phyloP scores from a whole-genome alignment of 352 stramenopile species.

The Globisporangium polare region DNA sequence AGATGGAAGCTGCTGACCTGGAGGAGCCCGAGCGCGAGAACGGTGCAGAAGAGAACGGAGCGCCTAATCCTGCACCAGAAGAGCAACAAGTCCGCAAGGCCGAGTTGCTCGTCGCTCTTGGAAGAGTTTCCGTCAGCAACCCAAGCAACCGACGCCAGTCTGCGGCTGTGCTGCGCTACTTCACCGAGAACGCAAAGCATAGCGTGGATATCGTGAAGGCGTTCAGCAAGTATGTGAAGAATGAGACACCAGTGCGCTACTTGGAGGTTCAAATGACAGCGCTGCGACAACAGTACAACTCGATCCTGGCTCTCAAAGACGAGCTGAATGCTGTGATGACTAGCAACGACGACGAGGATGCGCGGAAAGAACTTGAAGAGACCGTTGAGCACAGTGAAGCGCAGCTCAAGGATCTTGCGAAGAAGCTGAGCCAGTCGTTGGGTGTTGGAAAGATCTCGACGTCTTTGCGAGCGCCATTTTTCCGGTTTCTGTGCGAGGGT shows the following conservation, averaged over 20 bases:
- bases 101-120: conserved; percentile 67
- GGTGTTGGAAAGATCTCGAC: conserved; percentile 69
- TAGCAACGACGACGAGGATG: conserved; percentile 31
- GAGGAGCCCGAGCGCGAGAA: conserved; percentile 41
- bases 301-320: conserved; percentile 61
- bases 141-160: conserved; percentile 80
- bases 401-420: conserved; percentile 70
- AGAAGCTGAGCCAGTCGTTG: conserved; percentile 77
- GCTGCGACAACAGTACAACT: conserved; percentile 64
- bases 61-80: conserved; percentile 1
- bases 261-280: conserved; percentile 88
- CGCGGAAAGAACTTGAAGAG: conserved; percentile 49
- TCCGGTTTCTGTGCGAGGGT: conserved; percentile 81
- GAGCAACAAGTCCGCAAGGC: conserved; percentile 42
- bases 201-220: conserved; percentile 71
- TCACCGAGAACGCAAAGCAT: conserved; percentile 47
- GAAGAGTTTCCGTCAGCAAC: conserved; percentile 72
- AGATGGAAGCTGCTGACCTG: conserved; percentile 37
- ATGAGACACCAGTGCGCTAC: conserved; percentile 70
- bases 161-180: conserved; percentile 60
- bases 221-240: conserved; percentile 78
- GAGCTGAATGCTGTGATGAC: conserved; percentile 27
- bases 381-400: conserved; percentile 41
- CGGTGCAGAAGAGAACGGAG: conserved; percentile 24
- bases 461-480: conserved; percentile 67